phyloP scores from a whole-genome alignment of 352 stramenopile species.

The Globisporangium polare region DNA sequence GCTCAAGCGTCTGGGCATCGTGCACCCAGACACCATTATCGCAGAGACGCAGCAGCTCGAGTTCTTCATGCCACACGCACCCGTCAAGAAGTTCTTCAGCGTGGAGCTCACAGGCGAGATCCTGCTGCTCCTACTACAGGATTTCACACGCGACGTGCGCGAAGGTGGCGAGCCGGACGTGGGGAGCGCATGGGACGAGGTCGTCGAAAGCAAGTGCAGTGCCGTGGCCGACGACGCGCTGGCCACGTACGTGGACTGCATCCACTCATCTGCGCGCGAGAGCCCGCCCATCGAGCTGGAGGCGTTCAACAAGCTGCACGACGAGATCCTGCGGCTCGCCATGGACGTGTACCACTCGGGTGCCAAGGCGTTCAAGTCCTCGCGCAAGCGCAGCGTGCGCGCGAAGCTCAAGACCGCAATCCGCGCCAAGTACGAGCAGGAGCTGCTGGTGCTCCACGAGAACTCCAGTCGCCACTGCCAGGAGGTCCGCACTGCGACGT shows the following conservation, averaged over 20 bases:
- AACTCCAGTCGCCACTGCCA: constrained; percentile 57
- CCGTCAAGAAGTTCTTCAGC: constrained; percentile 65
- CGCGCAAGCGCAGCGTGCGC: constrained; percentile 41
- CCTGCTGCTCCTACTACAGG: constrained; percentile 37
- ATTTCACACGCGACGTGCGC: constrained; percentile 23
- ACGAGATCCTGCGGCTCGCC: constrained; percentile 63
- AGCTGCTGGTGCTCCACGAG: constrained; percentile 31
- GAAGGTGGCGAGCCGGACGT: constrained; percentile 44
- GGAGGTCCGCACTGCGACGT: constrained; percentile 32
- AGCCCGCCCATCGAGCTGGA: constrained; percentile 57
- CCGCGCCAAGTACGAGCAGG: constrained; percentile 29
- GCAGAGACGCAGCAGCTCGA: constrained; percentile 3
- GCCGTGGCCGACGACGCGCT: constrained; percentile 55
- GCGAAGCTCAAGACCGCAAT: constrained; percentile 50
- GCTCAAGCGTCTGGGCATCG: constrained; percentile 35
- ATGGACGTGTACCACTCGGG: constrained; percentile 64
- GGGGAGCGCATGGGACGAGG: constrained; percentile 59
- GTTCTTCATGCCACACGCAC: constrained; percentile 31
- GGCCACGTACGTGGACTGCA: constrained; percentile 71
- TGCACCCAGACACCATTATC: constrained; percentile 8
- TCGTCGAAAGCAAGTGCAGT: constrained; percentile 51
- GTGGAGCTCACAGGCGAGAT: constrained; percentile 55
- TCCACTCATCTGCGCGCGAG: constrained; percentile 54
- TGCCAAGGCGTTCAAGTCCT: constrained; percentile 27
- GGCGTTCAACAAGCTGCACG: constrained; percentile 61